Conservation (phyloP, 108 stramenopile genomes). For the Parietichytrium sp. region DNA sequence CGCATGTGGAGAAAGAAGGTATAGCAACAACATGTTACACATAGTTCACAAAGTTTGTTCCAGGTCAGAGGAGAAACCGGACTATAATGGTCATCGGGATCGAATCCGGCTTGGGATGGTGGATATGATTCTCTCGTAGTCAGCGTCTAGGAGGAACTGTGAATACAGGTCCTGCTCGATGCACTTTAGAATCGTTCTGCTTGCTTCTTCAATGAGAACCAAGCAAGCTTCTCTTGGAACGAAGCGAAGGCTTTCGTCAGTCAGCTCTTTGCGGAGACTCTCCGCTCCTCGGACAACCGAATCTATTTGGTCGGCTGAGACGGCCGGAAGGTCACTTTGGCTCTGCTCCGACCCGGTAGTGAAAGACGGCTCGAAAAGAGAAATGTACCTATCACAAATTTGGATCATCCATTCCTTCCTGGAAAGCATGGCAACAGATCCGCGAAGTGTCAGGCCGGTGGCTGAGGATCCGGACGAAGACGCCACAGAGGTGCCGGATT, state of each 20-base stretch:
- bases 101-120: no score
- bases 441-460: neutral
- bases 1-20: no score
- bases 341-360: no score
- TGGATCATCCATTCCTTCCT: constrained; percentile 20
- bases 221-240: constrained; percentile 5
- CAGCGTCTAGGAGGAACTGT: neutral
- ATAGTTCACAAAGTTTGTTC: no score
- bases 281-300: no score
- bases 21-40: no score
- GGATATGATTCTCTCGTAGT: constrained; percentile 30
- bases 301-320: no score
- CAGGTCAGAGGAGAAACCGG: no score
- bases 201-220: neutral
- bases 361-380: neutral
- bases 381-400: neutral
- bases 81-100: no score
- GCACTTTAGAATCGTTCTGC: neutral
- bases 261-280: neutral
- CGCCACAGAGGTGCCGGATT: constrained; percentile 10
- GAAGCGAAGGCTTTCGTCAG: neutral
- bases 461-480: neutral
- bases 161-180: neutral
- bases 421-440: neutral
- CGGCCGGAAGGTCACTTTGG: neutral